These are phyloP conservation scores for Lyophyllum atratum DNA, from an alignment of 768 basidiomycete genomes.

Conservation along the genomic window DNA sequence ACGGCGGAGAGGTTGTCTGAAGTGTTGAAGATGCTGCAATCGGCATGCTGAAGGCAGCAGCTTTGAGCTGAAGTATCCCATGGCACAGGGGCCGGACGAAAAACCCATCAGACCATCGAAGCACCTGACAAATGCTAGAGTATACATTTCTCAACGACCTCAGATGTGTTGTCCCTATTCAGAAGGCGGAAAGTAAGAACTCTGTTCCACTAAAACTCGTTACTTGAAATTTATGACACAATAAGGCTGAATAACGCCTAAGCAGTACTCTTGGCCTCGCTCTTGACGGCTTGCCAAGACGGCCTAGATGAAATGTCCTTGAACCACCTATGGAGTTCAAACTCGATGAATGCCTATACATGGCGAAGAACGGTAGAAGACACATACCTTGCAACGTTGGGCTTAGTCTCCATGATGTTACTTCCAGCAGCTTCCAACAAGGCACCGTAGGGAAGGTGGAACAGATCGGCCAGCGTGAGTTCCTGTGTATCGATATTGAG, in stretches of 20 bases:
- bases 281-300: constrained; percentile 50
- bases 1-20: not conserved
- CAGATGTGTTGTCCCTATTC: too few relatives aligned
- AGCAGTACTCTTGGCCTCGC: constrained; percentile 26
- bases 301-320: constrained; percentile 44
- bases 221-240: not conserved
- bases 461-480: constrained; percentile 48
- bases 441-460: constrained; percentile 42
- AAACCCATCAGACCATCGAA: too few relatives aligned
- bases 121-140: too few relatives aligned
- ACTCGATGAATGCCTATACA: too few relatives aligned
- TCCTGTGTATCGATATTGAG: constrained; percentile 25
- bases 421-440: constrained; percentile 23
- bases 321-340: constrained; percentile 14
- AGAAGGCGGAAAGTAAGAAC: not conserved
- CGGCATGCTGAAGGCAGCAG: too few relatives aligned
- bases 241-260: not conserved
- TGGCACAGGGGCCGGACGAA: not conserved
- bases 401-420: constrained; percentile 33
- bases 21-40: not conserved
- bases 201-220: not conserved
- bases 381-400: constrained; percentile 46
- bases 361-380: too few relatives aligned
- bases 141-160: too few relatives aligned
- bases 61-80: not conserved